phyloP scores from a whole-genome alignment of 805 yeast species.

The Debaryomyces castellii region DNA sequence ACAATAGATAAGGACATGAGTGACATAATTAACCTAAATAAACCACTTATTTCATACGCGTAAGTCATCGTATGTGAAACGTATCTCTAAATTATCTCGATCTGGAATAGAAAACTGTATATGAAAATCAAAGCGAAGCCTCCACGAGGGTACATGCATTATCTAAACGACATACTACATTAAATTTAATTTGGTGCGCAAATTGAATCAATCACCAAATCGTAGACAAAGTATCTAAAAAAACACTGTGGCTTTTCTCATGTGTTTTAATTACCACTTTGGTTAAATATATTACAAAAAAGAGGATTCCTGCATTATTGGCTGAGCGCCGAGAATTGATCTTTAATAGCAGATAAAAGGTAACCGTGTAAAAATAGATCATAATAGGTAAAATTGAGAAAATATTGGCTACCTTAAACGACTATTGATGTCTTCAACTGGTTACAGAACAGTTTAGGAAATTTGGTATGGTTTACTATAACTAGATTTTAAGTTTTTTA shows the following conservation, averaged over 20 bases:
- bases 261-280: not conserved
- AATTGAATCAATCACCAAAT: too few species aligned
- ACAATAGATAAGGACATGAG: too few species aligned
- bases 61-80: too few species aligned
- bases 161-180: too few species aligned
- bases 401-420: not conserved
- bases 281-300: not conserved
- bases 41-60: too few species aligned
- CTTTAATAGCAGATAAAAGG: too few species aligned
- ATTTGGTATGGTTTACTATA: not conserved
- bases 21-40: too few species aligned
- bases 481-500: not conserved
- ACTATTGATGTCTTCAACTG: not conserved
- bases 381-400: not conserved
- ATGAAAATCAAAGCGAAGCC: too few species aligned
- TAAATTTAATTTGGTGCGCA: not conserved
- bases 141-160: too few species aligned
- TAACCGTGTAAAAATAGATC: not conserved
- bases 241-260: not conserved
- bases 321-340: not conserved
- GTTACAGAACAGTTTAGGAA: not conserved
- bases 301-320: not conserved
- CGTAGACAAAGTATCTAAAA: not conserved
- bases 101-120: too few species aligned
- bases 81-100: too few species aligned